These are phyloP conservation scores for Phytopythium kandeliae DNA, from an alignment of 352 stramenopile species.

Conservation along the genomic window DNA sequence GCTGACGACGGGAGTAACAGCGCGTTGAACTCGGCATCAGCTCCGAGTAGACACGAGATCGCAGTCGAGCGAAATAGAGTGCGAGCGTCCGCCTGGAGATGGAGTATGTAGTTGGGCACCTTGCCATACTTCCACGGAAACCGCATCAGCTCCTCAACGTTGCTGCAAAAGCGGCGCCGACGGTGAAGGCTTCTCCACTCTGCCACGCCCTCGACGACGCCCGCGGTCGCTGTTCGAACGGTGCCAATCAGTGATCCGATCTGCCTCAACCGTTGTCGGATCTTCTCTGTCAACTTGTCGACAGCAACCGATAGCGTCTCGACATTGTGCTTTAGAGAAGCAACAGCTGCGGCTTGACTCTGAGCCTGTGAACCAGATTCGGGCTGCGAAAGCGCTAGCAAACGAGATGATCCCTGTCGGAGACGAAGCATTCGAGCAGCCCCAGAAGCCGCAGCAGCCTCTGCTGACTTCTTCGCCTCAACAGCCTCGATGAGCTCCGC, in stretches of 20 bases:
- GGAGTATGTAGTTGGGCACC: conserved; percentile 40
- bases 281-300: conserved; percentile 15
- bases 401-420: conserved; percentile 1
- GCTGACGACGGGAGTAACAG: conserved; percentile 26
- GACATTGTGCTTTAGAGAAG: not conserved
- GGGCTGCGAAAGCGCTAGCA: not conserved
- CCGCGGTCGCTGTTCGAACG: conserved; percentile 26
- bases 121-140: conserved; percentile 36
- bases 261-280: conserved; percentile 24
- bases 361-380: not conserved
- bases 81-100: conserved; percentile 35
- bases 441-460: not conserved
- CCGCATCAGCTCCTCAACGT: conserved; percentile 34
- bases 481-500: conserved; percentile 23
- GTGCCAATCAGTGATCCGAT: conserved; percentile 18
- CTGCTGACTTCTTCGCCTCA: conserved; percentile 15
- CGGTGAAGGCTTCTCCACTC: conserved; percentile 34
- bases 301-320: conserved; percentile 8
- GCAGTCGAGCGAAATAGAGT: conserved; percentile 31
- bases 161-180: conserved; percentile 21
- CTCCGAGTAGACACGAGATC: conserved; percentile 27
- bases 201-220: conserved; percentile 32
- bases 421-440: not conserved
- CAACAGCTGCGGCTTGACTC: not conserved
- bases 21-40: conserved; percentile 30